These are phyloP conservation scores for Hansenula lynferdii DNA, from an alignment of 1,139 yeast genomes.

Conservation along the genomic window DNA sequence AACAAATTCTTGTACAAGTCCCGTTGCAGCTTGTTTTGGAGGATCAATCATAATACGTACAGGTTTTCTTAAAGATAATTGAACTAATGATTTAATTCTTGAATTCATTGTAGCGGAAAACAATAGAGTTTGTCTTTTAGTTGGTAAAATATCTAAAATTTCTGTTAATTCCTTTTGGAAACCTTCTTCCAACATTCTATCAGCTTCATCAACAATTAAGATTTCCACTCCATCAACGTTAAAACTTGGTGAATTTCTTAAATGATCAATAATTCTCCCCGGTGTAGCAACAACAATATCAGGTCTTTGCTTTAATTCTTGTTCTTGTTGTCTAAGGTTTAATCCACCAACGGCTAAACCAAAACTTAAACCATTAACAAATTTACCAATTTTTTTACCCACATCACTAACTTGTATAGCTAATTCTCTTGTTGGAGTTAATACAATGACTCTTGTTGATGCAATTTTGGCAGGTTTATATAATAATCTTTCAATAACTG, in stretches of 20 bases:
- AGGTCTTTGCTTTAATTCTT: conserved; percentile 84
- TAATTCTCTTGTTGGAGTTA: conserved; percentile 96
- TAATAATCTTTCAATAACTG: conserved; percentile 85
- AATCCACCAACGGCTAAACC: conserved; percentile 98
- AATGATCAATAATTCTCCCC: conserved; percentile 94
- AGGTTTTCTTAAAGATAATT: conserved; percentile 82
- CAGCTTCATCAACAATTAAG: conserved; percentile 94
- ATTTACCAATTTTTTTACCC: conserved; percentile 78
- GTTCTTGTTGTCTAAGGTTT: conserved; percentile 91
- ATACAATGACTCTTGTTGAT: conserved; percentile 82
- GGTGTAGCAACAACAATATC: conserved; percentile 97
- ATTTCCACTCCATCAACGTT: conserved; percentile 89
- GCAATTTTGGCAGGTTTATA: conserved; percentile 85
- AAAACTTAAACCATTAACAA: conserved; percentile 67
- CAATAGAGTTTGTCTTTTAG: conserved; percentile 86
- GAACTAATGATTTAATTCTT: conserved; percentile 80
- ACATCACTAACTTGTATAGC: conserved; percentile 96
- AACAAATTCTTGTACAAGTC: conserved; percentile 87
- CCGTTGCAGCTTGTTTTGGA: conserved; percentile 87
- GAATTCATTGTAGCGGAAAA: conserved; percentile 99
- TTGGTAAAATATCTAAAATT: conserved; percentile 79
- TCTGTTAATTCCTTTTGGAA: conserved; percentile 93
- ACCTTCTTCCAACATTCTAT: conserved; percentile 98
- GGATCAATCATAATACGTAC: conserved; percentile 96
- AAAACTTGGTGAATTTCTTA: conserved; percentile 91